Evolutionary conservation across 495 filamentous ascomycete species (phyloP), one percentile per base, ranked within the genome.

Genomic region (Penicillium robsamsonii): DNA sequence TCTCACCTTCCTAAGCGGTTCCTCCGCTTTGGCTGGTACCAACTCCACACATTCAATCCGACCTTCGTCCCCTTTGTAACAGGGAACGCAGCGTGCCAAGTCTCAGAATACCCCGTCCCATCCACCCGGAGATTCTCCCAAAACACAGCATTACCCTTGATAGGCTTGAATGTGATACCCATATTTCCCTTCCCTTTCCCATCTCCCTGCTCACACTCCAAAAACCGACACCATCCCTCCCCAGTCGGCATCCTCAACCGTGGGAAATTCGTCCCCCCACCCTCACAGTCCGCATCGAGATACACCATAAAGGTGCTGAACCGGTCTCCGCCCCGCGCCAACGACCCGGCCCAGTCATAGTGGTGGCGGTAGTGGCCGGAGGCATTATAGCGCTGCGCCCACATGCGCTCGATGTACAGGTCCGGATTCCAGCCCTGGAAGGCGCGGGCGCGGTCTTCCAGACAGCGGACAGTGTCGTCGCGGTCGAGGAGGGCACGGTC

Each of bases 41-140:
- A 77, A 63, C 74, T 73, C 87, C 87, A 92, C 62, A 91, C 87
- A 74, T 92, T 92, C 84, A 92, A 79, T n/a, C 87, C 88, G 49
- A 90, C 79, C 77, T 92, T 92, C 50, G 70, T 79, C 24, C 88
- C 88, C 53, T 71, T 74, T 38, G 75, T 80, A 7, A 91, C 86
- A 35, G 87, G 86, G 63, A 88, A 64, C 31, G 86, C 86, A 6
- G 86, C 86, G 76, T 92, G 88, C 70, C 88, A 79, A 33, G 81
- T 86, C 69, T 83, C 77, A 60, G 79, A 70, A 69, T 88, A 85
- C 27, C 86, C 86, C 6, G 65, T 72, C 43, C 87, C 86, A 72
- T 85, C 80, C 4, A 76, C 66, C 17, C 76, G 60, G 57, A 92
- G 63, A 72, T 92, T 92, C 74, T 83, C 81, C 87, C 88, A 92